phyloP scores from a whole-genome alignment of 306 rosid genomes.

The Oxytropis ochrocephala region DNA sequence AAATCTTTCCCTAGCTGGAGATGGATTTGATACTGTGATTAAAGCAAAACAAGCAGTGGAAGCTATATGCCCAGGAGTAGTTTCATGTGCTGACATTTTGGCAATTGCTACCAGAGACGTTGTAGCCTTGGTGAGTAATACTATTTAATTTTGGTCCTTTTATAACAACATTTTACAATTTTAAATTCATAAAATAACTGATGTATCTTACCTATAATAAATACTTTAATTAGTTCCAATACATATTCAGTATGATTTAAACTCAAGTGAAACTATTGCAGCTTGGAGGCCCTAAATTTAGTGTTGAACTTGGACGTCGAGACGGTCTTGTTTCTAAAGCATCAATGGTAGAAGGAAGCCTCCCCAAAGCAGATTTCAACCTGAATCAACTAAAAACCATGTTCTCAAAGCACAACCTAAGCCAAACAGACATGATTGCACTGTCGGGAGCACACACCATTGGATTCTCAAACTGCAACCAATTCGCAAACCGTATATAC shows the following conservation, averaged over 20 bases:
- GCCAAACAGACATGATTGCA: conserved; percentile 63
- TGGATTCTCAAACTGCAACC: conserved; percentile 63
- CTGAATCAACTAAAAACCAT: conserved; percentile 46
- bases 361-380: conserved; percentile 49
- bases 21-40: conserved; percentile 78
- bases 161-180: no score
- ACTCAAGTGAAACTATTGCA: neutral
- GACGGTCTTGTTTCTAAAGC: conserved; percentile 63
- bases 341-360: conserved; percentile 44
- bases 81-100: conserved; percentile 77
- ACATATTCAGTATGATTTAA: no score
- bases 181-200: no score
- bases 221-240: no score
- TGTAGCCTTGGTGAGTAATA: conserved; percentile 41
- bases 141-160: neutral
- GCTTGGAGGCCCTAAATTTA: conserved; percentile 73
- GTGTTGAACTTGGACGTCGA: conserved; percentile 67
- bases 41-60: conserved; percentile 78
- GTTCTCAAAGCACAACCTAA: conserved; percentile 39
- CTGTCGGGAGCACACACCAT: conserved; percentile 84
- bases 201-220: no score
- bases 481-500: conserved; percentile 48
- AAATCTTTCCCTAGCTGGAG: conserved; percentile 75
- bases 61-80: conserved; percentile 55
- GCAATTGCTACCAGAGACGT: conserved; percentile 80